Evolutionary conservation across 805 yeast genomes (phyloP).

Genomic region (Komagataella populi): DNA sequence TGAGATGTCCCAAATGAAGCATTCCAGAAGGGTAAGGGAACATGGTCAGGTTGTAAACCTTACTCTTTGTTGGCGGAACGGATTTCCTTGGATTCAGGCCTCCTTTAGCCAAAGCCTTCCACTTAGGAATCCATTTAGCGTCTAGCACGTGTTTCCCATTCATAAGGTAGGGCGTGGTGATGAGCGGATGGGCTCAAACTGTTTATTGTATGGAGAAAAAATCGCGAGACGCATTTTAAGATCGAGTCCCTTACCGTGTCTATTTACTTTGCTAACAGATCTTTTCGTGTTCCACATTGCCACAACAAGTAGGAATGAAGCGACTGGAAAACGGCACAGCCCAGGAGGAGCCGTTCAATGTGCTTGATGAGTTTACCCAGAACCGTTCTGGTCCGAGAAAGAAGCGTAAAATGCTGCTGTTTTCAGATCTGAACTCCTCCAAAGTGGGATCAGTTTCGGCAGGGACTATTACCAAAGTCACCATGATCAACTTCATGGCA

Average conservation of each 20-base stretch:
- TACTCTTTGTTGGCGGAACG: conserved; percentile 6
- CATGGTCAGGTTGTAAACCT: conserved; percentile 65
- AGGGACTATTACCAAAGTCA: conserved; percentile 56
- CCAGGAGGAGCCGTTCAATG: neutral
- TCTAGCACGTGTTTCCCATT: conserved; percentile 19
- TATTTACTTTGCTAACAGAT: neutral
- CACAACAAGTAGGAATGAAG: neutral
- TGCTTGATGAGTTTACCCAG: conserved; percentile 13
- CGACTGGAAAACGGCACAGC: neutral
- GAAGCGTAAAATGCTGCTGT: conserved; percentile 3
- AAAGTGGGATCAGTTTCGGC: conserved; percentile 26
- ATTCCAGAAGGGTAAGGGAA: conserved; percentile 95
- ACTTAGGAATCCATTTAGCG: conserved; percentile 36
- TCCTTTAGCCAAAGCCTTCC: conserved; percentile 21
- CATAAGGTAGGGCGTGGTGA: neutral
- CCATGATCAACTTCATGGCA: conserved; percentile 74
- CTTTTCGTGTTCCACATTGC: neutral
- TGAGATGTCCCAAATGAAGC: conserved; percentile 85
- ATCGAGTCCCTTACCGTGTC: neutral
- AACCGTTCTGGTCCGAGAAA: conserved; percentile 8
- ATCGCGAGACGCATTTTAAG: neutral
- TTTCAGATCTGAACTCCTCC: neutral
- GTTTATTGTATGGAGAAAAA: neutral
- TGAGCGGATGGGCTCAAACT: neutral
- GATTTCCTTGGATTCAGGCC: conserved; percentile 17